Base-by-base conservation (phyloP, 148 eudicot genomes). In the Pouteria glomerata region DNA sequence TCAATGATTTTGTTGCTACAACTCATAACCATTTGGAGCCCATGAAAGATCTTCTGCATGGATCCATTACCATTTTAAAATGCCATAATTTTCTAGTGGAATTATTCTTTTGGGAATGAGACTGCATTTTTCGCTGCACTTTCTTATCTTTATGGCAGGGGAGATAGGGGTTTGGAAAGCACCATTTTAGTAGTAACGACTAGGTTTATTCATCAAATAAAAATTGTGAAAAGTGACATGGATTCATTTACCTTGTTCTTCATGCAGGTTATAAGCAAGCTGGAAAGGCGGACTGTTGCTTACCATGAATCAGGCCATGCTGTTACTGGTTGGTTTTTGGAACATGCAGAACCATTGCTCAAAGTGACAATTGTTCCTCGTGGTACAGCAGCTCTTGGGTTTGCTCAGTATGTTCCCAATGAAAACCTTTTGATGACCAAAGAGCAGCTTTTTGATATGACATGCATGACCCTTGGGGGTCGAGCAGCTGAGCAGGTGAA, bases 261-360 rank as follows among this genome's bases (percentile, higher is more conserved):
- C 39, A 26, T 78, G 68, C 81, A 95, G 99, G 99, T 95, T 41
- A 89, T 95, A 65, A 95, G 97, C 85, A 89, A 95, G 85, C 71
- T 78, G 77, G 97, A 95, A 77, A 74, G 99, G 53, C 68, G 87
- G 70, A 95, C 99, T 68, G 99, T 95, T 73, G 99, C 99, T 3
- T 95, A 91, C 73, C 99, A 94, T 72, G 98, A 91, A 83, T 79
- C 97, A 13, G 98, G 98, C 47, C 98, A 94, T 85, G 98, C 98
- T 84, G 98, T 94, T 65, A 70, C 93, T 64, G 98, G 98, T 71
- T 94, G 98, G 97, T 91, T 91, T 72, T 74, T 94, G 77, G 98
- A 94, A 72, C 96, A 95, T 55, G 97, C 98, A 26, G 98, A 95
- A 57, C 97, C 98, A 3, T 80, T 95, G 73, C 83, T 95, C 61